Evolutionary conservation across 2,329 filamentous ascomycete species (phyloP).

Genomic region (Podosphaera fusca): DNA sequence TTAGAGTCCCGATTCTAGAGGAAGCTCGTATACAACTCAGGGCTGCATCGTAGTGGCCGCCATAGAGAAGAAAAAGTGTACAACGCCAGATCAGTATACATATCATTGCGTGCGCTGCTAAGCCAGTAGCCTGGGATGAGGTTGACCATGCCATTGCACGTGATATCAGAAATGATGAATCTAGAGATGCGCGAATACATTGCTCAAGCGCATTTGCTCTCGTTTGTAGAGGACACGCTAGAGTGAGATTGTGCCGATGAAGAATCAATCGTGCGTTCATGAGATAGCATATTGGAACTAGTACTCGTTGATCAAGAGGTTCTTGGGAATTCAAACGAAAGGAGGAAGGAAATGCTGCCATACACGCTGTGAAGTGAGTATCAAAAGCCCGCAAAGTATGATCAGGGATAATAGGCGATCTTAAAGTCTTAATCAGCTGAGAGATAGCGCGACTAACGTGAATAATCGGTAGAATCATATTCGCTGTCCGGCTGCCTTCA

Average conservation of each 20-base stretch:
- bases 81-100: conserved; percentile 77
- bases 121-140: conserved; percentile 14
- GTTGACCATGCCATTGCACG: conserved; percentile 30
- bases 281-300: conserved; percentile 56
- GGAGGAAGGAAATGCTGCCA: conserved; percentile 50
- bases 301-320: conserved; percentile 46
- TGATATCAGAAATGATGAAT: conserved; percentile 55
- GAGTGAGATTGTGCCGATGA: conserved; percentile 70
- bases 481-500: conserved; percentile 31
- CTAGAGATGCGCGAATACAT: conserved; percentile 50
- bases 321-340: conserved; percentile 45
- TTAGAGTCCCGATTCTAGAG: conserved; percentile 43
- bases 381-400: conserved; percentile 59
- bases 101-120: conserved; percentile 40
- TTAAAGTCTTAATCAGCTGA: conserved; percentile 46
- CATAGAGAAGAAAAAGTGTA: conserved; percentile 54
- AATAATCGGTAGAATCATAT: conserved; percentile 56
- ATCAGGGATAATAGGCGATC: conserved; percentile 39
- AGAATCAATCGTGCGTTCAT: conserved; percentile 68
- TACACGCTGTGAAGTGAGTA: conserved; percentile 51
- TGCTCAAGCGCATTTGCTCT: conserved; percentile 52
- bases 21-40: conserved; percentile 49
- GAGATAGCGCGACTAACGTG: conserved; percentile 61
- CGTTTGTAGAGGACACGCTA: conserved; percentile 39
- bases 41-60: conserved; percentile 49